Conservation (phyloP, 2,329 filamentous ascomycete genomes). For the Colletotrichum sp. region DNA sequence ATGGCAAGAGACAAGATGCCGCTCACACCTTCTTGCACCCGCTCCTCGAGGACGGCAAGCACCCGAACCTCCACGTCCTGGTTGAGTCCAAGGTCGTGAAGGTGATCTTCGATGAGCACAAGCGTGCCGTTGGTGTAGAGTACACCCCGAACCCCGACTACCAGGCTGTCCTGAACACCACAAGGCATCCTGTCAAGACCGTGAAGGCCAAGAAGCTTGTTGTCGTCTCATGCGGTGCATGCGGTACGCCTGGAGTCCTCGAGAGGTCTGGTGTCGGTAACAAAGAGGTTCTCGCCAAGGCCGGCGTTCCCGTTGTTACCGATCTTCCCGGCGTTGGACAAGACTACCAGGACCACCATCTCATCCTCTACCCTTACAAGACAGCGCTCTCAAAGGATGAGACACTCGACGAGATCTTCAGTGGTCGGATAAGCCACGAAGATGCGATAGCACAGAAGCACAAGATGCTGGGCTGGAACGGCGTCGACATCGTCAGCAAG, state of each 20-base stretch:
- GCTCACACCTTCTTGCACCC: constrained; percentile 34
- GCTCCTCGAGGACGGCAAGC: constrained; percentile 28
- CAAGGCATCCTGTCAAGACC: constrained; percentile 3
- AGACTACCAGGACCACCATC: constrained; percentile 55
- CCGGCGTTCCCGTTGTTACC: constrained; percentile 23
- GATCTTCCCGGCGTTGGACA: constrained; percentile 27
- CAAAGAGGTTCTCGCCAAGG: constrained; percentile 27
- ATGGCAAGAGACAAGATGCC: constrained; percentile 40
- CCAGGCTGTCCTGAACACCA: constrained; percentile 23
- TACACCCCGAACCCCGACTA: constrained; percentile 49
- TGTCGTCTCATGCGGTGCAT: constrained; percentile 43
- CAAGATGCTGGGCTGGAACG: constrained; percentile 58
- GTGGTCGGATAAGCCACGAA: constrained; percentile 22
- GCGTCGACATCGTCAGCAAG: constrained; percentile 57
- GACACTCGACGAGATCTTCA: constrained; percentile 40
- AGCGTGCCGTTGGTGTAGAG: constrained; percentile 63
- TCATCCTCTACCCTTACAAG: constrained; percentile 56
- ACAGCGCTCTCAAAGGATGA: constrained; percentile 48
- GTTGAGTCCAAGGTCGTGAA: constrained; percentile 33
- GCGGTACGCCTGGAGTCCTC: constrained; percentile 50
- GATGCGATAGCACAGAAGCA: constrained; percentile 27
- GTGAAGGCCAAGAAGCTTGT: constrained; percentile 53
- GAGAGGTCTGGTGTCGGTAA: constrained; percentile 58
- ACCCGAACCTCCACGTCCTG: constrained; percentile 35
- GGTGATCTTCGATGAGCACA: constrained; percentile 51